Evolutionary conservation across 805 yeast genomes (phyloP).

Genomic region (Vanderwaltozyma yarrowii): DNA sequence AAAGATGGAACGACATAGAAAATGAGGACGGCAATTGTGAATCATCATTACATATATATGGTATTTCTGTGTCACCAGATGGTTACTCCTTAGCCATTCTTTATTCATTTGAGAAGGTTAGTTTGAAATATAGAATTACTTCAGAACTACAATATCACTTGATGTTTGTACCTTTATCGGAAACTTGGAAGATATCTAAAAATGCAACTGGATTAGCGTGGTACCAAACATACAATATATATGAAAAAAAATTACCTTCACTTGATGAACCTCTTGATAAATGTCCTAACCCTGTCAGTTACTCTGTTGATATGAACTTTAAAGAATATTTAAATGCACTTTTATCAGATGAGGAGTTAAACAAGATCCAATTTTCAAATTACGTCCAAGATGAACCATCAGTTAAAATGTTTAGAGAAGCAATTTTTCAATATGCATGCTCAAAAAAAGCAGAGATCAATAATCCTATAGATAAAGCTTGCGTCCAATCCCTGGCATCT

Average conservation of each 20-base stretch:
- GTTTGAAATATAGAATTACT: conserved; percentile 22
- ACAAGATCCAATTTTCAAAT: conserved; percentile 15
- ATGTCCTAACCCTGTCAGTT: too few relatives aligned
- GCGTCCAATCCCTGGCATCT: conserved; percentile 14
- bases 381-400: conserved; percentile 11
- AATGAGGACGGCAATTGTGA: conserved; percentile 23
- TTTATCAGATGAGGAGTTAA: conserved; percentile 12
- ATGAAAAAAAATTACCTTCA: conserved; percentile 15
- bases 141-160: conserved; percentile 20
- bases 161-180: conserved; percentile 20
- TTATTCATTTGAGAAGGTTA: conserved; percentile 20
- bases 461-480: conserved; percentile 21
- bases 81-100: conserved; percentile 21
- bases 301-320: conserved; percentile 6
- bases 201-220: conserved; percentile 24
- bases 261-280: neutral
- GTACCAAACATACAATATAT: conserved; percentile 27
- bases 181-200: conserved; percentile 19
- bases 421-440: conserved; percentile 21
- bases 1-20: conserved; percentile 19
- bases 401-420: conserved; percentile 13
- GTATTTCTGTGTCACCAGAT: conserved; percentile 22
- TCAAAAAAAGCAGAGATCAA: conserved; percentile 9
- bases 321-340: conserved; percentile 12
- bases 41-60: conserved; percentile 19